phyloP scores from a whole-genome alignment of 116 monocot species.

The Papilionanthe hybrid region DNA sequence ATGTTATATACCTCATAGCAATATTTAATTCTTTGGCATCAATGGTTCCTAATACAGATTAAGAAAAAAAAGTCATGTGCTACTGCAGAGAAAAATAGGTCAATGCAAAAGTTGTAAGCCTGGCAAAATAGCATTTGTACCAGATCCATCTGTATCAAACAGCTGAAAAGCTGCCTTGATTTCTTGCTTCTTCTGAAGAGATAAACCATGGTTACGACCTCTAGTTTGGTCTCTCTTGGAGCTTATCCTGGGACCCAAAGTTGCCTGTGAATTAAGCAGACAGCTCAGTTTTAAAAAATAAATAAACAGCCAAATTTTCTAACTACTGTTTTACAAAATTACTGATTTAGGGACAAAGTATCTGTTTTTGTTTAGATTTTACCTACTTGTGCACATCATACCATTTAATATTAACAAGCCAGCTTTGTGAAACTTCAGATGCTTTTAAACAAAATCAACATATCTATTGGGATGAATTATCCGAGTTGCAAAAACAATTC shows the following conservation, averaged over 20 bases:
- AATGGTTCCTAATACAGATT: constrained; percentile 57
- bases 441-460: not conserved
- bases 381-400: not conserved
- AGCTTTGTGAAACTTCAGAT: not conserved
- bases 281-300: not conserved
- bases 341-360: not conserved
- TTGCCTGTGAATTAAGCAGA: constrained; percentile 17
- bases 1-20: constrained; percentile 77
- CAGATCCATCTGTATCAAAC: constrained; percentile 92
- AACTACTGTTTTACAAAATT: not conserved
- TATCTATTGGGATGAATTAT: not conserved
- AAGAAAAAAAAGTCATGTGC: constrained; percentile 3
- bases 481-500: not conserved
- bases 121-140: constrained; percentile 27
- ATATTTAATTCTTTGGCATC: constrained; percentile 90
- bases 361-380: not conserved
- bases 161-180: constrained; percentile 93
- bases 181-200: constrained; percentile 66
- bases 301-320: not conserved
- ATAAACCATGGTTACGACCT: constrained; percentile 52
- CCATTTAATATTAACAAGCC: not conserved
- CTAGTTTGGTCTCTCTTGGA: constrained; percentile 51
- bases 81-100: constrained; percentile 1
- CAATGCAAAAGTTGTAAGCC: not conserved
- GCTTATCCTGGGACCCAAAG: constrained; percentile 13